Evolutionary conservation across 805 yeast genomes (phyloP), one percentile per base, ranked within the genome.

Genomic region (Lipomyces kockii): DNA sequence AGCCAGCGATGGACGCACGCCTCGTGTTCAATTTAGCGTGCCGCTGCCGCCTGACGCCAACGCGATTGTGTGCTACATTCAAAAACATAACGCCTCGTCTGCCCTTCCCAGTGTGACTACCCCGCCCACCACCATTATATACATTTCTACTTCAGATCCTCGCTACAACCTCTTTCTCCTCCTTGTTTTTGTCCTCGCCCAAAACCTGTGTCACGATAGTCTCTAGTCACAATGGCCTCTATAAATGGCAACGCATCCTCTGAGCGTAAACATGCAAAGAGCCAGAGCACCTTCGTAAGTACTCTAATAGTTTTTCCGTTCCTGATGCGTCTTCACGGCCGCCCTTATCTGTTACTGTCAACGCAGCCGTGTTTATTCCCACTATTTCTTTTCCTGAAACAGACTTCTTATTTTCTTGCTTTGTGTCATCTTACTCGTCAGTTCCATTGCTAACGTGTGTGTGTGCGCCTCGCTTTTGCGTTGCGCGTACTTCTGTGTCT

Each of bases 281-380:
- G 90, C 54, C 92, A 89, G 78, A 86, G 90, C 62, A 86, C 92
- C 55, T 89, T 84, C 72, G 88, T 85, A 83, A 73, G 88, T 84
- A 69, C 43, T 22, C 5, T 4, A 11, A 49, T 49, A 49, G 27
- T 17, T 20, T 49, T 49, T 49, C 53, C 53, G 53, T 12, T 49
- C 53, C 53, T 4, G 11, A 22, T 17, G 11, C 14, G 12, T 35
- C 14, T 0, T 35, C 39, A 35, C 39, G 29, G 29, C 29, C 29
- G 29, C 29, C 29, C 29, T 27, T 29, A 37, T 14, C 43, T 2
- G 4, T 12, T 11, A 17, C 11, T 43, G 49, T n/a, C 6, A n/a
- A 11, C 3, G 20, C 49, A 17, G 9, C 9, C 20, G 9, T 17
- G 8, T n/a, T 17, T 43, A 3, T 43, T 17, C 22, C 1, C 3